Evolutionary conservation across 805 yeast species (phyloP).

Genomic region (Kluyveromyces nonfermentans): DNA sequence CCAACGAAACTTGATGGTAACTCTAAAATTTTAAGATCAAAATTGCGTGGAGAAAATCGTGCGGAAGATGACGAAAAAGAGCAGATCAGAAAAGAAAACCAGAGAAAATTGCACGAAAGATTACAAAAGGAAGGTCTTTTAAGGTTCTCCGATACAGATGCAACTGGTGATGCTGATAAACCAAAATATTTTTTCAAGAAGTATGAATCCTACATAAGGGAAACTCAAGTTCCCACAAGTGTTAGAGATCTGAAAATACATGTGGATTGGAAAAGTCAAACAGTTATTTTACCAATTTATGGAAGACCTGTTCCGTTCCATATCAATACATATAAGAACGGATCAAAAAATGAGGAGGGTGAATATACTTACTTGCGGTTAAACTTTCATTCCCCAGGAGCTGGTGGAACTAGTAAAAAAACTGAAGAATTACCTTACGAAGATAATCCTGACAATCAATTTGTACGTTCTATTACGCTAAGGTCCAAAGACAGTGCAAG

Average conservation of each 20-base stretch:
- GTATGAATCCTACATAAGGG: conserved; percentile 90
- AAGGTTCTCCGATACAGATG: conserved; percentile 72
- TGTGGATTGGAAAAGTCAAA: conserved; percentile 80
- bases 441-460: conserved; percentile 75
- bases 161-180: conserved; percentile 42
- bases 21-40: conserved; percentile 67
- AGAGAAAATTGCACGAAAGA: conserved; percentile 71
- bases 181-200: conserved; percentile 62
- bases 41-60: conserved; percentile 66
- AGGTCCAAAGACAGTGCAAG: conserved; percentile 87
- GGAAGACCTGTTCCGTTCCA: conserved; percentile 99
- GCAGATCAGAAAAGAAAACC: conserved; percentile 72
- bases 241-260: conserved; percentile 79
- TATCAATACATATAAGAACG: conserved; percentile 86
- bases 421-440: conserved; percentile 85
- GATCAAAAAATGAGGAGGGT: conserved; percentile 93
- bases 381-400: conserved; percentile 90
- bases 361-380: conserved; percentile 84
- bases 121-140: conserved; percentile 81
- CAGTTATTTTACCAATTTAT: conserved; percentile 80
- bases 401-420: conserved; percentile 57
- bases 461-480: conserved; percentile 76
- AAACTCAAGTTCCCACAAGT: conserved; percentile 77
- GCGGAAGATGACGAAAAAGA: conserved; percentile 64
- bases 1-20: conserved; percentile 30